These are phyloP conservation scores for Herpetospermum pedunculosum DNA, from an alignment of 306 rosid genomes.

Conservation along the genomic window DNA sequence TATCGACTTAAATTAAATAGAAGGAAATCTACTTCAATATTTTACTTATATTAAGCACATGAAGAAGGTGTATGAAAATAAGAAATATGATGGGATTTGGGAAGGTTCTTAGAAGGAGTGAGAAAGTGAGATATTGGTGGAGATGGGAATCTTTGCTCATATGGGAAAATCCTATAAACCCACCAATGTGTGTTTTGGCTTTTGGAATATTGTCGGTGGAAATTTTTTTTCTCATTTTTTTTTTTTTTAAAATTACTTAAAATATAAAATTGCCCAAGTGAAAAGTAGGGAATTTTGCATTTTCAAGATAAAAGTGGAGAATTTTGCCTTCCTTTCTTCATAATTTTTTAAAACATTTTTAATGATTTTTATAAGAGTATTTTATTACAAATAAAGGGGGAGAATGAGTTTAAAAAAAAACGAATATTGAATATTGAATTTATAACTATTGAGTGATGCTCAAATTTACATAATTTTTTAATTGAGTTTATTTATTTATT, in stretches of 20 bases:
- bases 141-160: constrained; percentile 2
- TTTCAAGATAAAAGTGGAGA: no score
- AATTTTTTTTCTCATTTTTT: not conserved
- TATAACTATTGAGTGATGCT: no score
- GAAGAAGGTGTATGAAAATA: not conserved
- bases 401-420: no score
- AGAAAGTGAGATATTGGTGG: constrained; percentile 1
- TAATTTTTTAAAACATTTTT: no score
- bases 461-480: no score
- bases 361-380: no score
- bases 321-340: no score
- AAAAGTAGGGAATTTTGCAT: not conserved
- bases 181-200: not conserved
- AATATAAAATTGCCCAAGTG: not conserved
- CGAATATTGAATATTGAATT: no score
- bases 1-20: no score
- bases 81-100: not conserved
- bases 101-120: not conserved
- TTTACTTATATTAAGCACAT: not conserved
- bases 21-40: no score
- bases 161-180: constrained; percentile 2
- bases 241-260: not conserved
- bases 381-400: no score
- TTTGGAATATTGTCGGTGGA: constrained; percentile 25
- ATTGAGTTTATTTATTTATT: no score